These are phyloP conservation scores for Usnea hakonensis DNA, from an alignment of 495 filamentous ascomycete genomes.

Conservation along the genomic window DNA sequence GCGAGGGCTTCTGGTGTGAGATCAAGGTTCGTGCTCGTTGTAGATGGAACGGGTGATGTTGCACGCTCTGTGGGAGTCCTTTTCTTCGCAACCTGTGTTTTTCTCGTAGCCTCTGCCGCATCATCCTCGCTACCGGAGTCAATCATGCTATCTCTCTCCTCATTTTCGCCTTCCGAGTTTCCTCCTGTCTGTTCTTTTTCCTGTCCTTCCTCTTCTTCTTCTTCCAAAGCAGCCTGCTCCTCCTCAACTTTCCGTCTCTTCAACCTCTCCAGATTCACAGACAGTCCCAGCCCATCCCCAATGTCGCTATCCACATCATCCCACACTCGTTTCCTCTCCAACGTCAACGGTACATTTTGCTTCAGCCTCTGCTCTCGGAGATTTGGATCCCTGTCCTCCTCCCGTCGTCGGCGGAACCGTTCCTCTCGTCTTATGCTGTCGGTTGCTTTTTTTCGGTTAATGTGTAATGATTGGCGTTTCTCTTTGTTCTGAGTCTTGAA, in stretches of 20 bases:
- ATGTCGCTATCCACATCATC: slow-evolving; percentile 73
- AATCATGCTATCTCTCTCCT: slow-evolving; percentile 27
- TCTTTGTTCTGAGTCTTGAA: slow-evolving; percentile 58
- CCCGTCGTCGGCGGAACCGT: slow-evolving; percentile 67
- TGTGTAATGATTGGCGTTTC: slow-evolving; percentile 62
- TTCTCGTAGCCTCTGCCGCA: slow-evolving; percentile 22
- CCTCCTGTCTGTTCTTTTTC: slow-evolving; percentile 11
- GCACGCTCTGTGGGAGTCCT: slow-evolving; percentile 45
- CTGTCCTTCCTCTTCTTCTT: slow-evolving; percentile 29
- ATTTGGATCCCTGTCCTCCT: slow-evolving; percentile 78
- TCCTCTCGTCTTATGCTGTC: slow-evolving; percentile 66
- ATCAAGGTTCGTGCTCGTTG: slow-evolving; percentile 62
- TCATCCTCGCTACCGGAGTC: slow-evolving; percentile 33
- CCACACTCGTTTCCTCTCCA: slow-evolving; percentile 89
- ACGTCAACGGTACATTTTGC: slow-evolving; percentile 71
- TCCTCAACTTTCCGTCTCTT: slow-evolving; percentile 64
- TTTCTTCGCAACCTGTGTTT: slow-evolving; percentile 32
- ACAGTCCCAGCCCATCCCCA: slow-evolving; percentile 55
- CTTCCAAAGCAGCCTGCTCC: slow-evolving; percentile 40
- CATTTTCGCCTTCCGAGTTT: slow-evolving; percentile 8
- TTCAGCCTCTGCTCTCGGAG: slow-evolving; percentile 61
- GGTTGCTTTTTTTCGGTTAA: slow-evolving; percentile 67
- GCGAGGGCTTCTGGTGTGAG: slow-evolving; percentile 61
- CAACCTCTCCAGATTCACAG: slow-evolving; percentile 62
- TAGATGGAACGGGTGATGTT: slow-evolving; percentile 52